A percentile compares a stretch with the other conserved stretches of the same genome.
These are phyloP conservation scores for Hypoxylon sp. DNA, from an alignment of 2,329 filamentous ascomycete species.

Conservation along the genomic window DNA sequence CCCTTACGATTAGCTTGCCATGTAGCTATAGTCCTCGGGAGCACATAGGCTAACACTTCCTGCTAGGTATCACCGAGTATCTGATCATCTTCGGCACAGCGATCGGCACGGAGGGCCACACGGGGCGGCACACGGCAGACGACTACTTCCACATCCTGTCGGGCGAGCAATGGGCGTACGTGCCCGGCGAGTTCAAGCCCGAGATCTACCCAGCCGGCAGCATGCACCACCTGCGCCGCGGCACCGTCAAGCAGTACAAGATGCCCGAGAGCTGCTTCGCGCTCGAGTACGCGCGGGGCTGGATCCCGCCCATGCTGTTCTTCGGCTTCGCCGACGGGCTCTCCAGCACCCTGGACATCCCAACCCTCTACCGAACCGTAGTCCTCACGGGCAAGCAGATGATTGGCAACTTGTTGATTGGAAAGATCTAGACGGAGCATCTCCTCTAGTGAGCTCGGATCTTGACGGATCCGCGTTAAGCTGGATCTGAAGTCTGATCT, in stretches of 20 bases:
- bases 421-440: constrained; percentile 73
- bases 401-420: constrained; percentile 77
- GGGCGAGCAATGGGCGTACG: constrained; percentile 83
- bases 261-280: constrained; percentile 85
- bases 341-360: constrained; percentile 84
- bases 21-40: too few relatives aligned
- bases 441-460: background rate
- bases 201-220: constrained; percentile 79
- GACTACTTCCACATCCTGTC: constrained; percentile 94
- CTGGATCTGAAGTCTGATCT: background rate
- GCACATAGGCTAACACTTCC: constrained; percentile 8
- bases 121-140: constrained; percentile 89
- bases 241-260: constrained; percentile 84
- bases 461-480: background rate
- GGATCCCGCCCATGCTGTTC: constrained; percentile 93
- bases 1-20: background rate
- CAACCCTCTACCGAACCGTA: constrained; percentile 86
- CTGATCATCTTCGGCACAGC: constrained; percentile 89
- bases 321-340: constrained; percentile 90
- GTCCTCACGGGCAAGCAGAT: constrained; percentile 83
- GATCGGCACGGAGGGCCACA: constrained; percentile 89
- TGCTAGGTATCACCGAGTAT: constrained; percentile 83
- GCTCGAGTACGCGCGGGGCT: constrained; percentile 86
- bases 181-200: constrained; percentile 75
- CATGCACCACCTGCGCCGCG: constrained; percentile 80